These are phyloP conservation scores for Wallacemonas sp. DNA, from an alignment of 208 protist species.

Conservation along the genomic window DNA sequence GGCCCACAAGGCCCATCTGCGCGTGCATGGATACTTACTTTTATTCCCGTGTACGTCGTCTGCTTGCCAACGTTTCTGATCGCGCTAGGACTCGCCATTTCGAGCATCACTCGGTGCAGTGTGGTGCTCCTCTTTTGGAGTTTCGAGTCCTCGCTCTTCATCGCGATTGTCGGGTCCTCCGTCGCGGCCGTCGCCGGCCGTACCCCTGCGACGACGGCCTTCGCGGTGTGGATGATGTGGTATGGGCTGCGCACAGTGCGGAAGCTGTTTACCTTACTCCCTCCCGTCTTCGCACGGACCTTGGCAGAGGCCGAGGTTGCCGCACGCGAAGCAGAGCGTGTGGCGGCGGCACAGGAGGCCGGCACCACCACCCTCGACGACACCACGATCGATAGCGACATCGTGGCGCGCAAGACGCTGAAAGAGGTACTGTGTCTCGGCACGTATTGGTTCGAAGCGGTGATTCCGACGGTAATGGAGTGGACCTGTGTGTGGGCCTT, in stretches of 20 bases:
- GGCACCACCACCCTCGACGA: not conserved
- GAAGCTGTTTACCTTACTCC: conserved; percentile 29
- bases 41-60: conserved; percentile 9
- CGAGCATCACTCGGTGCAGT: not conserved
- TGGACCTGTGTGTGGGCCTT: conserved; percentile 40
- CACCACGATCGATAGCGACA: not conserved
- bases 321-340: not conserved
- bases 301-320: conserved; percentile 3
- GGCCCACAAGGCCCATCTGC: conserved; percentile 10
- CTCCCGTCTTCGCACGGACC: conserved; percentile 30
- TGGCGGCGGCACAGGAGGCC: not conserved
- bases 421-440: conserved; percentile 7
- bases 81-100: conserved; percentile 21
- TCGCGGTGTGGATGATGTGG: conserved; percentile 34
- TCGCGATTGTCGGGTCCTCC: conserved; percentile 22
- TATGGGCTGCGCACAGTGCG: conserved; percentile 30
- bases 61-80: conserved; percentile 16
- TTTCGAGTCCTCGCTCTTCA: conserved; percentile 17
- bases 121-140: not conserved
- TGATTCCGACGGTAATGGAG: conserved; percentile 29
- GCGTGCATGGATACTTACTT: not conserved
- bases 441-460: conserved; percentile 10
- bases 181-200: conserved; percentile 41
- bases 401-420: conserved; percentile 3
- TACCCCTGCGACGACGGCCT: conserved; percentile 23